Conservation (phyloP, 140 eudicot species). For the Cichorium intybus region DNA sequence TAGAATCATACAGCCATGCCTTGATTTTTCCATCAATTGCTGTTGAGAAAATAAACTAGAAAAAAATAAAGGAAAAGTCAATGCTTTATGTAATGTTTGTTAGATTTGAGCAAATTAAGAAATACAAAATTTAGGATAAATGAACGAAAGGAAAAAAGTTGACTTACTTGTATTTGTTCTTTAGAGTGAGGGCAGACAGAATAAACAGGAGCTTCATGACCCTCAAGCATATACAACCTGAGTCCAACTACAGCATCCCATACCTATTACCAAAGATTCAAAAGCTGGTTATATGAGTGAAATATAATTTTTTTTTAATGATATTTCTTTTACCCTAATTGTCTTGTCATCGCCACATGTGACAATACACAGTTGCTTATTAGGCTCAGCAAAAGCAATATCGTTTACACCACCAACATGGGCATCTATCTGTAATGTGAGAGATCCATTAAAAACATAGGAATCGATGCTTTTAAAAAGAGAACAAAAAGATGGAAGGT, state of each 20-base stretch:
- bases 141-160: too few relatives aligned
- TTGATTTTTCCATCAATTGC: constrained; percentile 94
- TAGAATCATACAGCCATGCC: constrained; percentile 91
- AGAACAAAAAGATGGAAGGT: constrained; percentile 2
- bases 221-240: constrained; percentile 67
- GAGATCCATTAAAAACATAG: constrained; percentile 14
- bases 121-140: not conserved
- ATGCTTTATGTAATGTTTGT: not conserved
- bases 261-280: constrained; percentile 48
- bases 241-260: constrained; percentile 94
- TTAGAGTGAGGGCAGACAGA: constrained; percentile 90
- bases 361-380: constrained; percentile 73
- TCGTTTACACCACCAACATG: constrained; percentile 90
- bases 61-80: constrained; percentile 8
- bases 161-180: constrained; percentile 72
- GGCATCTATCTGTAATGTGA: constrained; percentile 69
- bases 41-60: constrained; percentile 88
- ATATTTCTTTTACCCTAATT: constrained; percentile 55
- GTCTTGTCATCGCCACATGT: constrained; percentile 97
- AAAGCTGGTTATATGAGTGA: not conserved
- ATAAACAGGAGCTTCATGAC: constrained; percentile 95
- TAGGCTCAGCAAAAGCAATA: constrained; percentile 85
- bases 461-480: not conserved
- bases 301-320: not conserved
- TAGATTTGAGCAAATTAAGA: not conserved